Evolutionary conservation across 768 basidiomycete genomes (phyloP), one percentile per base, ranked within the genome.

Genomic region (Lyophyllum shimeji): DNA sequence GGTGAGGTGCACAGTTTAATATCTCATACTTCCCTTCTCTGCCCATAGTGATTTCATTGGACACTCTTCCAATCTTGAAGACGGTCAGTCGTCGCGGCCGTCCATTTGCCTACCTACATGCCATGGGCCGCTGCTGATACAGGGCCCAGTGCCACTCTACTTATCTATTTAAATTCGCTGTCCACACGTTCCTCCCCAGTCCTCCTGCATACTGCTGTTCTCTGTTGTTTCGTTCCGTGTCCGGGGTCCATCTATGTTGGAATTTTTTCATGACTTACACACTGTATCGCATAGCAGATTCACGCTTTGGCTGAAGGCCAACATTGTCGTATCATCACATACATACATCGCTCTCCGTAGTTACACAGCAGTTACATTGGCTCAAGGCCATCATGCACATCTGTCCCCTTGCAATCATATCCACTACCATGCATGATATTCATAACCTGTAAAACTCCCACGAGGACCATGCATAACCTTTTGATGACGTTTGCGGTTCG

Each of bases 221-320:
- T 50, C 39, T 56, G 13, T 15, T 15, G 1, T 40, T 37, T 39
- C 43, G 40, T 29, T 25, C 15, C 21, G 33, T 39, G 15, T 33
- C 46, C 23, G 42, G 48, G 34, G 52, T 49, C 43, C 31, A 55
- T 64, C 52, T 61, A 62, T 46, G 55, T 57, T n/a, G 59, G 63
- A 60, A 52, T 55, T 55, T 40, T 60, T 57, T n/a, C 54, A 58
- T 52, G 51, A 55, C 55, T 55, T 59, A 61, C 60, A 47, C 39
- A 59, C 56, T 63, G 59, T 60, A 65, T 63, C 59, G 42, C 58
- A 63, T 64, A 59, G 63, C 52, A 62, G 46, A 25, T 61, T 55
- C 45, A 37, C 51, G n/a, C 15, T 2, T 45, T 44, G 63, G 63
- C 61, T 64, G 24, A 64, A 64, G 63, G 63, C 63, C 63, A 52